These are phyloP conservation scores for Penicillium sp. DNA, from an alignment of 2,329 filamentous ascomycete genomes.

Conservation along the genomic window DNA sequence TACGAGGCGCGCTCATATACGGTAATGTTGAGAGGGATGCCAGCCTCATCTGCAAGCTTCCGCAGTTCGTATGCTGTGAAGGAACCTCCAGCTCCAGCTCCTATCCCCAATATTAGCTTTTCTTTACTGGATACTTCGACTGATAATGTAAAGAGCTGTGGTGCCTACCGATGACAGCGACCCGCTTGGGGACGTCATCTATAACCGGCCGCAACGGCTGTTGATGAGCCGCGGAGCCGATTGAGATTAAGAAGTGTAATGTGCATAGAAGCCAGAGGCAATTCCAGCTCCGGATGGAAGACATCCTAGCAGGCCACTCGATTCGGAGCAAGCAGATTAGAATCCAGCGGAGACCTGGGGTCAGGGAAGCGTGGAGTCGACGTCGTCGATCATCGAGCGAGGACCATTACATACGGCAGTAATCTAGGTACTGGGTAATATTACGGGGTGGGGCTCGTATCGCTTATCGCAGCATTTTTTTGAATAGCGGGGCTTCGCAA, in stretches of 20 bases:
- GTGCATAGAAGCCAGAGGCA: constrained; percentile 16
- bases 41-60: constrained; percentile 66
- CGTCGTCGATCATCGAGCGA: constrained; percentile 6
- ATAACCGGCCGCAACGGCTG: constrained; percentile 23
- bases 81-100: constrained; percentile 85
- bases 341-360: background rate
- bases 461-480: constrained; percentile 31
- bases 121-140: background rate
- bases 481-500: constrained; percentile 21
- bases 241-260: constrained; percentile 19
- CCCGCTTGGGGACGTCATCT: constrained; percentile 30
- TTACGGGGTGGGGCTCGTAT: constrained; percentile 23
- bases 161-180: constrained; percentile 41
- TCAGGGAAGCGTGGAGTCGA: background rate
- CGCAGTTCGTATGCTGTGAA: constrained; percentile 83
- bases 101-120: constrained; percentile 50
- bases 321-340: background rate
- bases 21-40: constrained; percentile 75
- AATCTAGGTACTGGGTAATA: constrained; percentile 11
- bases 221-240: constrained; percentile 29
- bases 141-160: background rate
- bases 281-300: background rate
- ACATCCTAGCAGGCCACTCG: constrained; percentile 4
- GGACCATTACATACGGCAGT: constrained; percentile 1
- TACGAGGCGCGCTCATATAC: constrained; percentile 80